Conservation (phyloP, 176 grass and related monocot species). For the Lolium perenne region DNA sequence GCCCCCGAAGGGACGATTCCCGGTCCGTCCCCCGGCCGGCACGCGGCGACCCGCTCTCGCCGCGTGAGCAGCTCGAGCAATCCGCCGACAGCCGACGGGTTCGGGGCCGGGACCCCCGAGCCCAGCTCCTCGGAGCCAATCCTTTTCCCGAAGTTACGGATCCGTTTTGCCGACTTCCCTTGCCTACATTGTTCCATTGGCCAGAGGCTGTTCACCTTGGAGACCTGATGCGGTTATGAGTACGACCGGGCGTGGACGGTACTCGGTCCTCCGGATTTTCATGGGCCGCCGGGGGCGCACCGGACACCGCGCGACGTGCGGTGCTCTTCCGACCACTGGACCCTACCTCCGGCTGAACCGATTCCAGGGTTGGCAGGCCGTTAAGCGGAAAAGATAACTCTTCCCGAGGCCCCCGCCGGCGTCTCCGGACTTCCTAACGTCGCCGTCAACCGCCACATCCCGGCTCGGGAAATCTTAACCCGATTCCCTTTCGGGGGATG, state of each 20-base stretch:
- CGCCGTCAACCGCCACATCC: constrained; percentile 65
- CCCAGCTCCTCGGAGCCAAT: constrained; percentile 75
- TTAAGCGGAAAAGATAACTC: constrained; percentile 94
- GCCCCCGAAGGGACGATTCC: constrained; percentile 9
- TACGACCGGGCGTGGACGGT: constrained; percentile 55
- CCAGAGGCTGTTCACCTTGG: constrained; percentile 73
- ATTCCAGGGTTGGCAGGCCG: constrained; percentile 76
- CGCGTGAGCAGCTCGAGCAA: constrained; percentile 33
- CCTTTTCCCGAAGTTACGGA: constrained; percentile 88
- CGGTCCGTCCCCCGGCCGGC: constrained; percentile 40
- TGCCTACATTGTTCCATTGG: constrained; percentile 78
- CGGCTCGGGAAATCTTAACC: constrained; percentile 70
- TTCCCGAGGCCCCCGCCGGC: constrained; percentile 70
- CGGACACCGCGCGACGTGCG: constrained; percentile 61
- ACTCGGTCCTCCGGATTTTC: constrained; percentile 71
- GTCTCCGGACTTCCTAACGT: constrained; percentile 77
- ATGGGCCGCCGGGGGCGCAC: constrained; percentile 64
- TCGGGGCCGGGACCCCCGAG: constrained; percentile 27
- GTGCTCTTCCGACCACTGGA: constrained; percentile 52
- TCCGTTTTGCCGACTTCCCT: constrained; percentile 86
- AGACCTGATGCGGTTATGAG: constrained; percentile 78
- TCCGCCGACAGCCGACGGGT: too few relatives aligned
- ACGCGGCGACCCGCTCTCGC: constrained; percentile 34
- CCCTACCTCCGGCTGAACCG: constrained; percentile 48
- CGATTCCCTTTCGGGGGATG: constrained; percentile 60